A percentile compares a stretch with the other conserved stretches of the same genome.
phyloP scores from a whole-genome alignment of 1,139 yeast genomes.

The Scheffersomyces lignicola region DNA sequence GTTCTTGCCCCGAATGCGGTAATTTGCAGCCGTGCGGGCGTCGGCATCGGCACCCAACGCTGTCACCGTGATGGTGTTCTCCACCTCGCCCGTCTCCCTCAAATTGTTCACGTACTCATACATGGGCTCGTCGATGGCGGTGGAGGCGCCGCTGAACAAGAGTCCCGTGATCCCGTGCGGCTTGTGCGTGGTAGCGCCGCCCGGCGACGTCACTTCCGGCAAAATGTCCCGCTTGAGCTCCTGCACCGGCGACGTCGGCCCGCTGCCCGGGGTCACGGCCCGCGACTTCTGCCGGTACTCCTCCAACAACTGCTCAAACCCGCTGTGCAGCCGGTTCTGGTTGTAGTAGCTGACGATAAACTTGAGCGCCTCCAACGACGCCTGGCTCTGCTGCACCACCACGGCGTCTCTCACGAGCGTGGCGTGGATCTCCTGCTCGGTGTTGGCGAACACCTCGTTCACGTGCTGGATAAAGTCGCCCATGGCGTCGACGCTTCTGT shows the following conservation, averaged over 20 bases:
- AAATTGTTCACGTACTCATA: conserved; percentile 60
- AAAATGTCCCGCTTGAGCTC: neutral
- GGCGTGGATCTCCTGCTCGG: conserved; percentile 69
- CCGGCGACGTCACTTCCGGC: neutral
- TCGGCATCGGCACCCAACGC: conserved; percentile 38
- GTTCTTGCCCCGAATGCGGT: conserved; percentile 74
- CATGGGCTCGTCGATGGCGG: conserved; percentile 68
- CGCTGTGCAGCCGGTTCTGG: conserved; percentile 15
- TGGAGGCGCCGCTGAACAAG: conserved; percentile 68
- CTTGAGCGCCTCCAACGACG: conserved; percentile 53
- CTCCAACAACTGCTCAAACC: conserved; percentile 20
- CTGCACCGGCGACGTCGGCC: conserved; percentile 1
- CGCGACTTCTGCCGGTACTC: conserved; percentile 17
- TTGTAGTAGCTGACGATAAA: conserved; percentile 42
- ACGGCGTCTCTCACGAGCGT: conserved; percentile 67
- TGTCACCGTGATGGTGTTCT: conserved; percentile 61
- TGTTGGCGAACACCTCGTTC: conserved; percentile 66
- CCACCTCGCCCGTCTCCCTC: conserved; percentile 31
- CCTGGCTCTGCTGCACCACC: conserved; percentile 61
- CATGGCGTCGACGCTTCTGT: conserved; percentile 63
- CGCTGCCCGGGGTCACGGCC: neutral
- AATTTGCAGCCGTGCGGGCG: conserved; percentile 62
- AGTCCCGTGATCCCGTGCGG: conserved; percentile 30
- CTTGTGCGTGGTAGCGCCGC: neutral
- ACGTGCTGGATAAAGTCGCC: conserved; percentile 88